Evolutionary conservation across 768 basidiomycete genomes (phyloP).

Genomic region (Boletus sp.): DNA sequence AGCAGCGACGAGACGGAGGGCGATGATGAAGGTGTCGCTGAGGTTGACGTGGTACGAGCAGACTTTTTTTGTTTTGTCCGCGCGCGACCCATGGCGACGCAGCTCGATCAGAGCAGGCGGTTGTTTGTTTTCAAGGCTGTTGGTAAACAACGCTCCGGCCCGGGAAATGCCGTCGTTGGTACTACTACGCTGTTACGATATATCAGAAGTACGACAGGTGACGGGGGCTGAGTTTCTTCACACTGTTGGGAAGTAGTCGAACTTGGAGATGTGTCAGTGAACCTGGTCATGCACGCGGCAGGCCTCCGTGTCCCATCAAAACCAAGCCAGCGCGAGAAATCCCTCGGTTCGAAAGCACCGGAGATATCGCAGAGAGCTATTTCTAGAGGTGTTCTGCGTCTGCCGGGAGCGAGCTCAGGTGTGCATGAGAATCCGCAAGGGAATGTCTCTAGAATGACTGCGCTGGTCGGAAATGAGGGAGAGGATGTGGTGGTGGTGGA

Average conservation of each 20-base stretch:
- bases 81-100: slow-evolving; percentile 49
- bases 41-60: slow-evolving; percentile 14
- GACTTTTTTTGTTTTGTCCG: slow-evolving; percentile 39
- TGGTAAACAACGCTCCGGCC: slow-evolving; percentile 8
- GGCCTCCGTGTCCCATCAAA: too few relatives aligned
- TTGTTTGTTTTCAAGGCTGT: slow-evolving; percentile 19
- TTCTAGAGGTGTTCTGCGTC: background rate
- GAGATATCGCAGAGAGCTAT: background rate
- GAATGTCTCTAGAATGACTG: too few relatives aligned
- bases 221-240: background rate
- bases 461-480: too few relatives aligned
- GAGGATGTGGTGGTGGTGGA: too few relatives aligned
- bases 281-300: background rate
- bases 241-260: background rate
- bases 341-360: background rate
- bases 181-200: background rate
- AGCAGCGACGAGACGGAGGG: slow-evolving; percentile 56
- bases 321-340: too few relatives aligned
- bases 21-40: slow-evolving; percentile 16
- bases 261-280: background rate
- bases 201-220: too few relatives aligned
- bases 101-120: slow-evolving; percentile 6
- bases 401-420: background rate
- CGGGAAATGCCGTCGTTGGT: background rate
- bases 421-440: background rate